These are phyloP conservation scores for Xerocomus spinulosus DNA, from an alignment of 768 basidiomycete genomes.

Conservation along the genomic window DNA sequence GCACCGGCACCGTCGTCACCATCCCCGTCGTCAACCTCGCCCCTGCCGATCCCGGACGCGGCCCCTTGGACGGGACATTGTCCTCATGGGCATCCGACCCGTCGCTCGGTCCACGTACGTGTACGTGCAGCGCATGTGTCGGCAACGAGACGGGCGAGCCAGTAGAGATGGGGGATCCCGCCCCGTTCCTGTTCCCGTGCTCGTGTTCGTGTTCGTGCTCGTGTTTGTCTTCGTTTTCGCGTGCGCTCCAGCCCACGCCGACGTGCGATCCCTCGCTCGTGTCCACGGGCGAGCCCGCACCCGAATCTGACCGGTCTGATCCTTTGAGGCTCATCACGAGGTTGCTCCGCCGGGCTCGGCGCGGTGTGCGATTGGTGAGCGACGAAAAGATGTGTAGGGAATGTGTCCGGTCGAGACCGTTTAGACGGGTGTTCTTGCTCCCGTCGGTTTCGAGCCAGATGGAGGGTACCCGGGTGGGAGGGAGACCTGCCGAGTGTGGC, in stretches of 20 bases:
- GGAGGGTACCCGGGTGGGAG: constrained; percentile 36
- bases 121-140: constrained; percentile 1
- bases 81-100: too few relatives aligned
- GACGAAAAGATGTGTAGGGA: constrained; percentile 22
- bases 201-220: too few relatives aligned
- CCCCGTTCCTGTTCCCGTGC: too few relatives aligned
- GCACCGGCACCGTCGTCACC: not conserved
- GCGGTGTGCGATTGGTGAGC: not conserved
- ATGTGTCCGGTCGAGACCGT: constrained; percentile 18
- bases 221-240: too few relatives aligned
- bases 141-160: constrained; percentile 18
- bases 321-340: constrained; percentile 24
- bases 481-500: constrained; percentile 22
- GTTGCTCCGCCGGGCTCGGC: constrained; percentile 18
- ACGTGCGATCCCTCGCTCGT: too few relatives aligned
- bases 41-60: constrained; percentile 23
- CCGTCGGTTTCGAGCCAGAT: constrained; percentile 48
- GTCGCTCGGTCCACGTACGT: constrained; percentile 1
- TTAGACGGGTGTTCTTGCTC: constrained; percentile 4
- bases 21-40: constrained; percentile 16
- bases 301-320: constrained; percentile 4
- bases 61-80: not conserved
- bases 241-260: too few relatives aligned
- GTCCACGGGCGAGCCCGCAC: not conserved
- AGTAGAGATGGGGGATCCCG: constrained; percentile 7